These are phyloP conservation scores for Pythium brachiatum DNA, from an alignment of 352 stramenopile species.

Conservation along the genomic window DNA sequence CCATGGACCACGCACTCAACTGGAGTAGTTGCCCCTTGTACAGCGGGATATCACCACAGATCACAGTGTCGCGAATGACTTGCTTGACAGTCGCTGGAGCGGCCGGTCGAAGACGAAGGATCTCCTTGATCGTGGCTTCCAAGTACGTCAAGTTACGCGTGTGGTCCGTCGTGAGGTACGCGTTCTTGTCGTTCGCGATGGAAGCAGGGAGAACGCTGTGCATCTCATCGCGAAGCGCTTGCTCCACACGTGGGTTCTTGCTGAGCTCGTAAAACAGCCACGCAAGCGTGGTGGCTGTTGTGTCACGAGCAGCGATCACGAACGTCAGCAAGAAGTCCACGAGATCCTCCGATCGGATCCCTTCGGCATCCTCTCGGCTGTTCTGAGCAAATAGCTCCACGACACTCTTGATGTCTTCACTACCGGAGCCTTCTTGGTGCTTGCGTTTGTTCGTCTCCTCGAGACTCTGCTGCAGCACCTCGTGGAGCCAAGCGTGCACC, in stretches of 20 bases:
- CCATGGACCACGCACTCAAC: conserved; percentile 33
- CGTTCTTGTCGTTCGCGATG: background rate
- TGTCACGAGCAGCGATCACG: conserved; percentile 73
- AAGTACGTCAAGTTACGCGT: conserved; percentile 48
- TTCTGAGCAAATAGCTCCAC: conserved; percentile 21
- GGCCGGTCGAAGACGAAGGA: conserved; percentile 52
- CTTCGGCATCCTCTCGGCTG: conserved; percentile 16
- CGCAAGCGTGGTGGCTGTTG: conserved; percentile 57
- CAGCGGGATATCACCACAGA: conserved; percentile 29
- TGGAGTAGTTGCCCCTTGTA: conserved; percentile 19
- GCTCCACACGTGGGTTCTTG: conserved; percentile 42
- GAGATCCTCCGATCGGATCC: conserved; percentile 49
- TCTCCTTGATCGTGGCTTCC: conserved; percentile 53
- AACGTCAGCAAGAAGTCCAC: conserved; percentile 67
- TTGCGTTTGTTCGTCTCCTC: conserved; percentile 11
- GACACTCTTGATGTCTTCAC: conserved; percentile 20
- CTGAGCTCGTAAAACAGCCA: conserved; percentile 76
- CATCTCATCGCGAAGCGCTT: conserved; percentile 43
- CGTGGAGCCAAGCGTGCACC: conserved; percentile 42
- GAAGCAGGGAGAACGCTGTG: conserved; percentile 16
- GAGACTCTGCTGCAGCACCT: conserved; percentile 36
- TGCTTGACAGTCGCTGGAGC: conserved; percentile 57
- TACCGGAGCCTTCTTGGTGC: background rate
- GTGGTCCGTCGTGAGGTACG: conserved; percentile 39
- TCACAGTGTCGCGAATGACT: conserved; percentile 46